Percentiles rank a stretch among this genome's conserved stretches.
Conservation (phyloP, 352 stramenopile species). For the Blastocystis sp. region DNA sequence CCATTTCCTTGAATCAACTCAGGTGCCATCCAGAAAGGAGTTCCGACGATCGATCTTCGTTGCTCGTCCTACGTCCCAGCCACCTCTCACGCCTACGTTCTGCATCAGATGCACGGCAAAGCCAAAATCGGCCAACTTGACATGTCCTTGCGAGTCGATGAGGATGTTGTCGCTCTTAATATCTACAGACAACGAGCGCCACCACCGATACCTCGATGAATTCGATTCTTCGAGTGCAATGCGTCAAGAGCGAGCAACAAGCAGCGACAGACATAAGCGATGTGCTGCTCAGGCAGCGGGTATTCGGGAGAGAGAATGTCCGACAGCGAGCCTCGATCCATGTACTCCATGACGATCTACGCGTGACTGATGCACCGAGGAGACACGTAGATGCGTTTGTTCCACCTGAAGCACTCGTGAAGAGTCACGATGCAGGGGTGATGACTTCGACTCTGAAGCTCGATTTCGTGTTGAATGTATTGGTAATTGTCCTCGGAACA, state of each 20-base stretch:
- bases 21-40: conserved; percentile 86
- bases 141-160: conserved; percentile 63
- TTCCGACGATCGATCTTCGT: conserved; percentile 77
- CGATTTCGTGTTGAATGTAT: conserved; percentile 70
- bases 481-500: conserved; percentile 65
- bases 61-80: conserved; percentile 62
- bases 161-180: conserved; percentile 73
- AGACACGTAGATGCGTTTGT: conserved; percentile 63
- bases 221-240: conserved; percentile 60
- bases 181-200: conserved; percentile 68
- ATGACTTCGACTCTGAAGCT: conserved; percentile 67
- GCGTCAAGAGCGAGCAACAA: conserved; percentile 63
- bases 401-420: conserved; percentile 66
- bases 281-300: conserved; percentile 67
- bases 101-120: conserved; percentile 68
- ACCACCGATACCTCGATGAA: conserved; percentile 48
- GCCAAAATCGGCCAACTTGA: conserved; percentile 70
- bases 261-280: conserved; percentile 68
- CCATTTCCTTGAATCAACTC: conserved; percentile 83
- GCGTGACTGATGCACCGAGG: not conserved
- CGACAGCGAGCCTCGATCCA: conserved; percentile 79
- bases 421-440: conserved; percentile 70
- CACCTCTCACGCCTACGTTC: conserved; percentile 39
- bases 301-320: conserved; percentile 69
- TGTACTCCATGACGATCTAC: conserved; percentile 87